Evolutionary conservation across 2,329 filamentous ascomycete species (phyloP).

Genomic region (Diaporthe sp.): DNA sequence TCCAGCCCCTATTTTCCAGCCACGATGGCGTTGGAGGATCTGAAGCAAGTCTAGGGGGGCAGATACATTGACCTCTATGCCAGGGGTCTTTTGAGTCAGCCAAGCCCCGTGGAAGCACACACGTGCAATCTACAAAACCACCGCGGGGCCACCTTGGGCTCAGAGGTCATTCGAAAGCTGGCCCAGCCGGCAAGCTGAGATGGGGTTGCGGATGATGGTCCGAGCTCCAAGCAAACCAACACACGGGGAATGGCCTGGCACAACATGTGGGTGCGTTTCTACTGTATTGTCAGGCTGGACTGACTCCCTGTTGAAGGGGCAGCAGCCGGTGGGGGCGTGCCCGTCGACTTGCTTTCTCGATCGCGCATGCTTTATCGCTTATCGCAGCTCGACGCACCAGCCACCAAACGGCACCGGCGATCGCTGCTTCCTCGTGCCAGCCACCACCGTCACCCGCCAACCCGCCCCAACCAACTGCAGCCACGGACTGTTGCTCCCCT

Average conservation of each 20-base stretch:
- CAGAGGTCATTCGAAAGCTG: background rate
- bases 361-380: constrained; percentile 3
- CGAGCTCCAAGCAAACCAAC: constrained; percentile 14
- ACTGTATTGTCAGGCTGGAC: background rate
- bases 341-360: background rate
- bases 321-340: background rate
- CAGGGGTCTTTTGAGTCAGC: background rate
- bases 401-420: constrained; percentile 17
- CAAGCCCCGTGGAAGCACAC: background rate
- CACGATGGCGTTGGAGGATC: background rate
- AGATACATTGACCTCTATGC: background rate
- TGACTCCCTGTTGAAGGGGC: background rate
- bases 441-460: background rate
- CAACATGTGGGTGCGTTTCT: background rate
- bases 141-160: background rate
- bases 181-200: background rate
- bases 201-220: constrained; percentile 8
- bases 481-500: constrained; percentile 1
- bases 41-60: background rate
- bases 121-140: background rate
- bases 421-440: background rate
- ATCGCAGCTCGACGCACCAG: background rate
- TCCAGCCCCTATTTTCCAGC: too few relatives aligned
- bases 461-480: background rate
- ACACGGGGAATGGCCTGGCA: background rate